Base-by-base conservation (phyloP, 2,329 filamentous ascomycete genomes). In the Microdochium bolleyi region DNA sequence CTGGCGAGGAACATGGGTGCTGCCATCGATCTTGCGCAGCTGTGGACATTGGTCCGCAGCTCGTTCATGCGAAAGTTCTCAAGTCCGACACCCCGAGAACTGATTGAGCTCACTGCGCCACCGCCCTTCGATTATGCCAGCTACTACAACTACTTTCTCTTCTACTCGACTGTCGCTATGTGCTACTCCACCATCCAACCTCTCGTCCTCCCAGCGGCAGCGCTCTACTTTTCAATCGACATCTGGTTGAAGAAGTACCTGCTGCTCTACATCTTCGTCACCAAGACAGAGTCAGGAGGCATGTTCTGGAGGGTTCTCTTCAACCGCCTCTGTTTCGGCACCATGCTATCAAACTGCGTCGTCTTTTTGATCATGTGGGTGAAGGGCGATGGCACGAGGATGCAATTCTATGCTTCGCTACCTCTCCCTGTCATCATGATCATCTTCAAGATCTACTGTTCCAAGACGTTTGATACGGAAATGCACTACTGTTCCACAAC, bases 111-210 rank as follows among this genome's bases (percentile, higher is more conserved):
- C 64, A 96, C 92, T 1, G 94, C 94, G 3, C 94, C 94, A 1
- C 92, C 89, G 2, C 77, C 89, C 0, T 96, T 99, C 67, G 92
- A 97, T 60, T 97, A 96, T 64, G 90, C 94, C 54, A 90, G 84
- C 61, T 97, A 97, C 72, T 99, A 96, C 79, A 97, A 96, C 69
- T 97, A 95, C 68, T 96, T 96, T 70, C 76, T 97, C 27, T 99
- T 89, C 72, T 99, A 97, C 72, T 78, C 88, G 24, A 96, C 92
- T 0, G 88, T 97, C 30, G 87, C 90, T 0, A 76, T 99, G 16
- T 90, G 85, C 62, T 96, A 94, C 64, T 84, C 87, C 2, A 83
- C 85, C 1, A 77, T 97, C 51, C 94, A 97, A 68, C 94, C 94
- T 0, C 77, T 97, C 24, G 87, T 94, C 1, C 77, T 99, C 8